Base-by-base conservation (phyloP, 495 filamentous ascomycete genomes). In the Cercophora sp. region DNA sequence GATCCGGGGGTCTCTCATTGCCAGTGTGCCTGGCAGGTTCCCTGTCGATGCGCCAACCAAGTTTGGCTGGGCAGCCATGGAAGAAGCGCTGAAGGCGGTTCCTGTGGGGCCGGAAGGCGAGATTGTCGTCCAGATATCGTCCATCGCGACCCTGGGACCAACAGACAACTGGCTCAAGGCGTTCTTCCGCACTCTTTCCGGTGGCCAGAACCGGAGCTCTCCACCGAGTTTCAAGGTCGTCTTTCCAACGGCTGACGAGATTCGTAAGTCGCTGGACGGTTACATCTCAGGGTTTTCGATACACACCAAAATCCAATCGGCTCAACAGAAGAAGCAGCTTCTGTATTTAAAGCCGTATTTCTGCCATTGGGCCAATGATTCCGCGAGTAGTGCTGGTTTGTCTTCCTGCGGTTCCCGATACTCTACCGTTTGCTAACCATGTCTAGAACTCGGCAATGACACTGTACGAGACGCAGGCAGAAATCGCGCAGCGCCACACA, bases 401-500 rank as follows among this genome's bases (percentile, higher is more conserved):
- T 39, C 18, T 18, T 39, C 15, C 15, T 9, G 5, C 34, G 20
- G 36, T 13, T 13, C 44, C 36, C 25, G 29, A 16, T 48, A 44
- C n/a, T 11, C 16, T 41, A 32, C 22, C 5, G 36, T 9, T 46
- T 15, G 8, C 29, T 40, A 23, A 40, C 13, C 29, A 26, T 18
- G 29, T 22, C 9, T 31, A 61, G 59, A 46, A 1, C 48, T 61
- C 3, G 34, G 9, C 3, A 37, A 25, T 4, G 42, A 35, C 4
- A 34, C 34, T 3, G 8, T 58, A 1, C 57, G 56, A 24, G 70
- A 73, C 13, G 72, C 79, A 34, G 81, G 85, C 9, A 76, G 91
- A 37, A 74, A 81, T n/a, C 76, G 81, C n/a, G 90, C 90, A 3
- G 90, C 91, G 3, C 91, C 91, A 0, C 91, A 96, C 61, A 87